These are phyloP conservation scores for Linnemannia zychae DNA, from an alignment of 192 early-diverging fungal genomes.

Conservation along the genomic window DNA sequence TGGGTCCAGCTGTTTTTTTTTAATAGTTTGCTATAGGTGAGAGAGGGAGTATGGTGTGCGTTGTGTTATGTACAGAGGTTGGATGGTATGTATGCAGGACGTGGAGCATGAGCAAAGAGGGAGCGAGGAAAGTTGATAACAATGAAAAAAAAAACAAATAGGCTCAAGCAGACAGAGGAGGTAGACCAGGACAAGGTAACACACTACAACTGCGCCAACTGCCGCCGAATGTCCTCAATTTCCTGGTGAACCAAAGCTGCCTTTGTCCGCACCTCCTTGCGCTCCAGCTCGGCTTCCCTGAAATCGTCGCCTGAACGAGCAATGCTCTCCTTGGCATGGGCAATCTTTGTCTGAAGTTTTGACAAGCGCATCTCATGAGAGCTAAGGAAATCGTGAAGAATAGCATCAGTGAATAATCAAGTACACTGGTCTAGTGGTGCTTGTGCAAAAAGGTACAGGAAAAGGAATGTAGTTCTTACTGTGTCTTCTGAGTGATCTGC, in stretches of 20 bases:
- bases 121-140: not conserved
- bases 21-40: not conserved
- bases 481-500: constrained; percentile 6
- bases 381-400: not conserved
- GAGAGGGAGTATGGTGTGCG: not conserved
- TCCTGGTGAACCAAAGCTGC: not conserved
- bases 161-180: not conserved
- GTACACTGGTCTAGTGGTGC: not conserved
- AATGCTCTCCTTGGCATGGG: constrained; percentile 11
- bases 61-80: not conserved
- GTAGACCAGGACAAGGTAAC: not conserved
- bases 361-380: constrained; percentile 16
- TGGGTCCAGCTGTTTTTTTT: not conserved
- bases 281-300: constrained; percentile 7
- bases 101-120: not conserved
- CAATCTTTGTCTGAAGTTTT: constrained; percentile 14
- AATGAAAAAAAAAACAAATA: not conserved
- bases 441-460: not conserved
- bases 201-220: constrained; percentile 4
- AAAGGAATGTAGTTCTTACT: not conserved
- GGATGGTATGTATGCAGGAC: not conserved
- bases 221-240: constrained; percentile 17
- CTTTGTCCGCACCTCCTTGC: not conserved
- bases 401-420: not conserved
- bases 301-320: constrained; percentile 19